phyloP scores from a whole-genome alignment of 345 rosid genomes.

The Ceriops decandra region DNA sequence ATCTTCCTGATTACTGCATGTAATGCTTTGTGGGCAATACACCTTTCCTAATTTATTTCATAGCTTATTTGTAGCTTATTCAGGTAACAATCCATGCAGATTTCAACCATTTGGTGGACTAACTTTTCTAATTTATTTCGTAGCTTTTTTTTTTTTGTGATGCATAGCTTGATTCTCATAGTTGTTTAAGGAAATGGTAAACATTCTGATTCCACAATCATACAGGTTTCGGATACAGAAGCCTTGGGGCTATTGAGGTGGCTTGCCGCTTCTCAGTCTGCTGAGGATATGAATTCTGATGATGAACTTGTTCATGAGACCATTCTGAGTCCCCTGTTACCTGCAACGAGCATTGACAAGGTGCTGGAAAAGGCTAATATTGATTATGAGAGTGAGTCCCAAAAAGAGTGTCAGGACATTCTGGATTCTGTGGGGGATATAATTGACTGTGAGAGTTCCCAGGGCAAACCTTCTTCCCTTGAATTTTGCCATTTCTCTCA shows the following conservation, averaged over 20 bases:
- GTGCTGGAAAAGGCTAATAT: conserved; percentile 74
- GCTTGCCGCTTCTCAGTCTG: conserved; percentile 90
- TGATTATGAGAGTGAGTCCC: conserved; percentile 79
- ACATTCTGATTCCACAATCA: neutral
- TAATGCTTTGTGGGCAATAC: no score
- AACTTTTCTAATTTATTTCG: no score
- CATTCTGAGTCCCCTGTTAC: conserved; percentile 75
- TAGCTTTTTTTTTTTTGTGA: no score
- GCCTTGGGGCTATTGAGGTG: conserved; percentile 75
- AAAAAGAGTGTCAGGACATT: conserved; percentile 92
- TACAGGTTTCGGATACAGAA: conserved; percentile 62
- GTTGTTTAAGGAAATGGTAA: no score
- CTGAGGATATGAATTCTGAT: conserved; percentile 87
- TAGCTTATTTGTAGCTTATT: no score
- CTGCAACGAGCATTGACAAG: conserved; percentile 57
- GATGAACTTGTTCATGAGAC: conserved; percentile 83
- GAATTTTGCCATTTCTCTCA: conserved; percentile 22
- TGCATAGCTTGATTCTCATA: no score
- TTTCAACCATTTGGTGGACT: no score
- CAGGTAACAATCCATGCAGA: no score
- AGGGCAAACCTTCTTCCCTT: conserved; percentile 33
- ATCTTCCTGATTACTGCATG: no score
- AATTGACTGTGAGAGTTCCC: conserved; percentile 36
- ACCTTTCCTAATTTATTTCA: no score
- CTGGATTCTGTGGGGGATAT: conserved; percentile 78